phyloP scores from a whole-genome alignment of 2,329 filamentous ascomycete species.

The Exophiala mesophila region DNA sequence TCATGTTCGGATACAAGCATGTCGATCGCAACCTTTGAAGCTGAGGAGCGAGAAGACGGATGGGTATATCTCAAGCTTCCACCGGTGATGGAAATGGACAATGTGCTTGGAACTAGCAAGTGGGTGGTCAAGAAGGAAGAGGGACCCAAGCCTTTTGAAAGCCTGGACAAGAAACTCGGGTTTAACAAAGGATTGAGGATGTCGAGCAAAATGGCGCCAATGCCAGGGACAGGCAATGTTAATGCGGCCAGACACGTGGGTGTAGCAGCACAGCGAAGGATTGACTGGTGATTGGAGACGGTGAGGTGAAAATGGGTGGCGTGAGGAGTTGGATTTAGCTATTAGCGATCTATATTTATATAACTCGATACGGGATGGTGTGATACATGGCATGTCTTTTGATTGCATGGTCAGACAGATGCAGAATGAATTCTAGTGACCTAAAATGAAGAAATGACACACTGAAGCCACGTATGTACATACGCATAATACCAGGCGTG shows the following conservation, averaged over 20 bases:
- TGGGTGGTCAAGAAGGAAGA: slow-evolving; percentile 76
- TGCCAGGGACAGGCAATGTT: slow-evolving; percentile 23
- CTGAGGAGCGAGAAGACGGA: slow-evolving; percentile 69
- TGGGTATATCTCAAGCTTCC: slow-evolving; percentile 77
- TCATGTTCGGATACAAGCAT: slow-evolving; percentile 67
- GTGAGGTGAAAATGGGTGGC: no score
- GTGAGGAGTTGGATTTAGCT: no score
- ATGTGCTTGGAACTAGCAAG: slow-evolving; percentile 67
- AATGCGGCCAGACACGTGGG: slow-evolving; percentile 12
- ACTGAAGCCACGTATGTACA: no score
- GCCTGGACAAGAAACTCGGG: slow-evolving; percentile 48
- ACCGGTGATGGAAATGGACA: slow-evolving; percentile 73
- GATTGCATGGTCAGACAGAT: no score
- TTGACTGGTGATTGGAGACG: slow-evolving; percentile 28
- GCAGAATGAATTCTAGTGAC: no score
- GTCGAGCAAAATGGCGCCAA: slow-evolving; percentile 38
- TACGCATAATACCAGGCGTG: no score
- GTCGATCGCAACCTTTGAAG: slow-evolving; percentile 76
- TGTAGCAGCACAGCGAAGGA: slow-evolving; percentile 22
- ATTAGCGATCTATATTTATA: no score
- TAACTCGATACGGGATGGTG: no score
- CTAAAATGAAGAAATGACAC: no score
- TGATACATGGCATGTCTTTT: no score
- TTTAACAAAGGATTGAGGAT: slow-evolving; percentile 50
- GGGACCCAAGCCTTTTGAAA: slow-evolving; percentile 50